Conservation (phyloP, 2,329 filamentous ascomycete species). For the Ilyonectria sp. region DNA sequence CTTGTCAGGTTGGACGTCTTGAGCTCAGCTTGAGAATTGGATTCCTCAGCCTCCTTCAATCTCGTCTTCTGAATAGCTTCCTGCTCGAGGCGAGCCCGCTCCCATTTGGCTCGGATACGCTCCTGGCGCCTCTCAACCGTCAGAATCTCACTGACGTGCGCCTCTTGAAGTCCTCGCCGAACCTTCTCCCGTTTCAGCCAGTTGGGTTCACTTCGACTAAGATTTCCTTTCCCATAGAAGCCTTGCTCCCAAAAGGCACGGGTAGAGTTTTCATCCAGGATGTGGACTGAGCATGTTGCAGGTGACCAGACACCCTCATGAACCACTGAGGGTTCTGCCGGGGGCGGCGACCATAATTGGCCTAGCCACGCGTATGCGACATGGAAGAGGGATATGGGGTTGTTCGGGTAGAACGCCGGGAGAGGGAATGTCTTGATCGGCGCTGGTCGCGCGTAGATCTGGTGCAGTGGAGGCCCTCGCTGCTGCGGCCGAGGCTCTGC, state of each 20-base stretch:
- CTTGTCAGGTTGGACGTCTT: conserved; percentile 20
- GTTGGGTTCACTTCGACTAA: conserved; percentile 94
- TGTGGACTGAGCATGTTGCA: conserved; percentile 85
- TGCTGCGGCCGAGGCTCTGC: conserved; percentile 45
- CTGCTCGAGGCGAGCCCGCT: conserved; percentile 89
- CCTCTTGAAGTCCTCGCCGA: conserved; percentile 74
- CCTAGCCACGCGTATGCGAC: conserved; percentile 83
- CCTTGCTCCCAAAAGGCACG: conserved; percentile 94
- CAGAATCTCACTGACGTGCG: conserved; percentile 84
- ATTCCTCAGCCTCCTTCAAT: conserved; percentile 60
- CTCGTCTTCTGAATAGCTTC: conserved; percentile 84
- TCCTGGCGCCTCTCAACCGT: conserved; percentile 85
- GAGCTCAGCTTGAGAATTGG: conserved; percentile 28
- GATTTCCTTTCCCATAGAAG: conserved; percentile 94
- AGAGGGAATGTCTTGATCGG: conserved; percentile 88
- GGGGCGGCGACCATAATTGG: conserved; percentile 78
- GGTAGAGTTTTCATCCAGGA: conserved; percentile 83
- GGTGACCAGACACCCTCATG: conserved; percentile 86
- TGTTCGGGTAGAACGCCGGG: conserved; percentile 90
- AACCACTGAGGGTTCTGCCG: conserved; percentile 73
- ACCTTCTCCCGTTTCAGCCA: conserved; percentile 91
- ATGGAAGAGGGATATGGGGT: conserved; percentile 89
- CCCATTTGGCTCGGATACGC: conserved; percentile 88
- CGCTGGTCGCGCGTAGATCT: conserved; percentile 86
- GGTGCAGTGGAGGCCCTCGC: conserved; percentile 66